Evolutionary conservation across 2,329 filamentous ascomycete species (phyloP), one percentile per base, ranked within the genome.

Genomic region (Fusarium verticillioides): DNA sequence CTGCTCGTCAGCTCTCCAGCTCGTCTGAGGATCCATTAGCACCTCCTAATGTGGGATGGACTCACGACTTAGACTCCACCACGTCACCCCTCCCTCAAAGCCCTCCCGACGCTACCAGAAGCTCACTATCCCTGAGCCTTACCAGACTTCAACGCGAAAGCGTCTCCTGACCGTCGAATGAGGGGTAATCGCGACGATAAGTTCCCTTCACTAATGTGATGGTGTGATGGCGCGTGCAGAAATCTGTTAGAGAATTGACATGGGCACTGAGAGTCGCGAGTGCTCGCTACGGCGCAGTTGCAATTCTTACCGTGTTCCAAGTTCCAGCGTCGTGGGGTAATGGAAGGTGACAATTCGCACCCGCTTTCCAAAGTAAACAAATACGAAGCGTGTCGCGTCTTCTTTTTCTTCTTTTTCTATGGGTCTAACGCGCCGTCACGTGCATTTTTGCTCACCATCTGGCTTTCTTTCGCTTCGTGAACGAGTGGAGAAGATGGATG

Each of bases 221-320:
- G 66, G 71, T 74, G 73, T 77, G 74, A 76, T 78, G 71, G 69
- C 66, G 76, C 66, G 68, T 74, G 71, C 78, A 78, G 75, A 60
- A 72, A 64, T 59, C 66, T 60, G 78, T 80, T 76, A 79, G 75
- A 78, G 71, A 76, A 64, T 54, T 44, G 44, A 61, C 74, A 69
- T 68, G 75, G 77, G 69, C 43, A 59, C 32, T 18, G 52, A 54
- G 50, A 54, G 61, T 46, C 62, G 46, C 26, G 64, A 56, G 58
- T 63, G n/a, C n/a, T 67, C 43, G 23, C 40, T 63, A 53, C 50
- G 68, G 74, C 66, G 59, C 42, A 63, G 72, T 66, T 47, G 54
- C 60, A 23, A 36, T 66, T 60, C 26, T 63, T 60, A 18, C 37
- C 36, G 49, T 65, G 32, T 50, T 58, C 40, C 42, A 30, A 49